Conservation (phyloP, 2,329 filamentous ascomycete species). For the Penicillium expansum region DNA sequence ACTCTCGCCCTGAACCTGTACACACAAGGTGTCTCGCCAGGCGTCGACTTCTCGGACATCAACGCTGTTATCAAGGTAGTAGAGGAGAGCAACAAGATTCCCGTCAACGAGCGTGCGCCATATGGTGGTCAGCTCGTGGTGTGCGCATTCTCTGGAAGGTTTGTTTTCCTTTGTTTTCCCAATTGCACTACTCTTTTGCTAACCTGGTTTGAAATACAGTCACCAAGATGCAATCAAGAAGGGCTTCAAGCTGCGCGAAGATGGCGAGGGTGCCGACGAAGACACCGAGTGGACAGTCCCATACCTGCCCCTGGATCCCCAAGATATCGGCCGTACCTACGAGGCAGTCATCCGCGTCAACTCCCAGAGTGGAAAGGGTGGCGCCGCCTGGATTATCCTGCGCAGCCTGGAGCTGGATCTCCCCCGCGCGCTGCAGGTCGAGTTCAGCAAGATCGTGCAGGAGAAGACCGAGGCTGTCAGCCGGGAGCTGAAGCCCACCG, state of each 20-base stretch:
- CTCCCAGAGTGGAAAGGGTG: slow-evolving; percentile 92
- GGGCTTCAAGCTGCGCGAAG: slow-evolving; percentile 66
- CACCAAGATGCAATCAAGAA: slow-evolving; percentile 98
- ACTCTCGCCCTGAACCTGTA: slow-evolving; percentile 92
- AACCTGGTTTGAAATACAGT: slow-evolving; percentile 39
- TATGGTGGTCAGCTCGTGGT: slow-evolving; percentile 63
- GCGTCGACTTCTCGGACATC: slow-evolving; percentile 89
- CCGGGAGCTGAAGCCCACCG: slow-evolving; percentile 76
- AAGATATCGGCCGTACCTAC: slow-evolving; percentile 94
- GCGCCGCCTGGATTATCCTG: slow-evolving; percentile 90
- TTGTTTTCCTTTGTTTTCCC: neutral
- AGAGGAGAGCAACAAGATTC: slow-evolving; percentile 91
- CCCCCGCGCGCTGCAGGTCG: slow-evolving; percentile 85
- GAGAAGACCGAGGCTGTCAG: slow-evolving; percentile 73
- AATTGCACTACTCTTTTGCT: neutral
- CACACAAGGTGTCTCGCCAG: slow-evolving; percentile 81
- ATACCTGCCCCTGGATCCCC: slow-evolving; percentile 87
- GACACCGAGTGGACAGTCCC: slow-evolving; percentile 75
- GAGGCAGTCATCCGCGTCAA: slow-evolving; percentile 98
- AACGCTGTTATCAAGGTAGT: slow-evolving; percentile 82
- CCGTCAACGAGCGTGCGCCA: slow-evolving; percentile 81
- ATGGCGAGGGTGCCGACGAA: slow-evolving; percentile 57
- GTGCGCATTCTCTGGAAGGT: slow-evolving; percentile 10
- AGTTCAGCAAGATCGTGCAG: slow-evolving; percentile 86
- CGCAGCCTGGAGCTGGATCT: slow-evolving; percentile 86